These are phyloP conservation scores for Aureoboletus auriporus DNA, from an alignment of 768 basidiomycete genomes.

Conservation along the genomic window DNA sequence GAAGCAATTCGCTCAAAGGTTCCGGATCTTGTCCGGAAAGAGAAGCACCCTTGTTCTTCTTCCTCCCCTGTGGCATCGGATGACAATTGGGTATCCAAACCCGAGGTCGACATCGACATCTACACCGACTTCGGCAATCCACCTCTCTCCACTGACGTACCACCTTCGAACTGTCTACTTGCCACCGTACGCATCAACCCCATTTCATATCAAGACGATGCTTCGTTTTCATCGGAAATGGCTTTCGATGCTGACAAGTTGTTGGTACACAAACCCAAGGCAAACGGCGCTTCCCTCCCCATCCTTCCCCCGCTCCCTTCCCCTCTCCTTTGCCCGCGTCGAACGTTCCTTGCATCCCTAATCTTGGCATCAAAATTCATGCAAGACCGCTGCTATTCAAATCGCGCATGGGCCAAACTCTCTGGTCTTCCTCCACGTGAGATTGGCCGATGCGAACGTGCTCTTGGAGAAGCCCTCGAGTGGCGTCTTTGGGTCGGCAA, in stretches of 20 bases:
- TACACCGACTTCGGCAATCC: constrained; percentile 33
- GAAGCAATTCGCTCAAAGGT: constrained; percentile 76
- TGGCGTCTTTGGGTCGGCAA: constrained; percentile 96
- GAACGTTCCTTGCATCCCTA: constrained; percentile 83
- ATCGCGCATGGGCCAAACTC: constrained; percentile 91
- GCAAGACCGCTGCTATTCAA: constrained; percentile 91
- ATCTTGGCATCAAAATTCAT: constrained; percentile 91
- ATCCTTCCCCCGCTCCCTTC: constrained; percentile 56
- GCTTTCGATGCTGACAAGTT: constrained; percentile 9
- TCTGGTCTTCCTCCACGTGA: constrained; percentile 84
- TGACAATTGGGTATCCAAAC: constrained; percentile 39
- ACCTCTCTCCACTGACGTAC: constrained; percentile 4
- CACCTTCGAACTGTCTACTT: constrained; percentile 26
- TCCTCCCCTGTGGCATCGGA: constrained; percentile 39
- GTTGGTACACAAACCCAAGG: constrained; percentile 9
- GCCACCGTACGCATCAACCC: constrained; percentile 45
- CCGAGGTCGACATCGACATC: constrained; percentile 39
- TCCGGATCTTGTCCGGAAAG: constrained; percentile 54
- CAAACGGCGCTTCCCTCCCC: constrained; percentile 21
- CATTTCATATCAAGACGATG: constrained; percentile 12
- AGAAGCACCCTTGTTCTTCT: constrained; percentile 42
- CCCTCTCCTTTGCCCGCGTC: constrained; percentile 81
- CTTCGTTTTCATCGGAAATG: constrained; percentile 17
- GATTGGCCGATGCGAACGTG: constrained; percentile 85
- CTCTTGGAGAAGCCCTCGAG: constrained; percentile 78